Percentiles rank a stretch among this genome's conserved stretches.
Conservation (phyloP, 306 rosid species). For the Comarum palustre region DNA sequence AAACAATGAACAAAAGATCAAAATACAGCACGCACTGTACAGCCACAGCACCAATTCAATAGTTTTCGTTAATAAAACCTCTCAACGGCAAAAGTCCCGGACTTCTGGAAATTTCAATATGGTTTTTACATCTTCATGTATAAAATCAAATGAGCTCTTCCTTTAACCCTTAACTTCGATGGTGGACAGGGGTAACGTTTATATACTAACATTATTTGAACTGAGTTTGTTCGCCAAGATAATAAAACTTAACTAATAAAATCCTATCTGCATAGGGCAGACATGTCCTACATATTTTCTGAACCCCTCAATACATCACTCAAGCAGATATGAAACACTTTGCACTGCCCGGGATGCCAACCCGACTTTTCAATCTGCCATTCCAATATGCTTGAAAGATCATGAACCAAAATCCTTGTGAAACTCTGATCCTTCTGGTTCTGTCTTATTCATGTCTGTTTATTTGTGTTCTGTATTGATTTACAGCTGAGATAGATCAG, state of each 20-base stretch:
- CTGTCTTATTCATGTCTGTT: slow-evolving; percentile 4
- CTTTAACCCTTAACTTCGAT: neutral
- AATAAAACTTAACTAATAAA: slow-evolving; percentile 19
- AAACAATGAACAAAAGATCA: neutral
- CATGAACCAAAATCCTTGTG: neutral
- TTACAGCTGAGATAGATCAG: slow-evolving; percentile 23
- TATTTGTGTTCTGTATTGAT: slow-evolving; percentile 9
- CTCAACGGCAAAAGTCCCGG: neutral
- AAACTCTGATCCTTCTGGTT: neutral
- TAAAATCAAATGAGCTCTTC: neutral
- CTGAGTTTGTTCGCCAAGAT: neutral
- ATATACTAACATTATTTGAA: neutral
- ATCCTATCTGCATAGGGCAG: slow-evolving; percentile 8
- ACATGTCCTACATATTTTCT: slow-evolving; percentile 26
- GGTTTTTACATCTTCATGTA: neutral
- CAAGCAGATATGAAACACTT: slow-evolving; percentile 36
- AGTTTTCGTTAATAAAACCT: neutral
- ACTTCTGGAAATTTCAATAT: neutral
- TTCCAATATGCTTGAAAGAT: slow-evolving; percentile 3
- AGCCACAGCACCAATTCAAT: too few relatives aligned
- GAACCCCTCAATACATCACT: slow-evolving; percentile 34
- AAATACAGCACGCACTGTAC: too few relatives aligned
- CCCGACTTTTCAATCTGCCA: slow-evolving; percentile 20
- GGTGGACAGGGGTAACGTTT: neutral
- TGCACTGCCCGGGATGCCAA: slow-evolving; percentile 39